Evolutionary conservation across 2,329 filamentous ascomycete genomes (phyloP), one percentile per base, ranked within the genome.

Genomic region (Microdochium bolleyi): DNA sequence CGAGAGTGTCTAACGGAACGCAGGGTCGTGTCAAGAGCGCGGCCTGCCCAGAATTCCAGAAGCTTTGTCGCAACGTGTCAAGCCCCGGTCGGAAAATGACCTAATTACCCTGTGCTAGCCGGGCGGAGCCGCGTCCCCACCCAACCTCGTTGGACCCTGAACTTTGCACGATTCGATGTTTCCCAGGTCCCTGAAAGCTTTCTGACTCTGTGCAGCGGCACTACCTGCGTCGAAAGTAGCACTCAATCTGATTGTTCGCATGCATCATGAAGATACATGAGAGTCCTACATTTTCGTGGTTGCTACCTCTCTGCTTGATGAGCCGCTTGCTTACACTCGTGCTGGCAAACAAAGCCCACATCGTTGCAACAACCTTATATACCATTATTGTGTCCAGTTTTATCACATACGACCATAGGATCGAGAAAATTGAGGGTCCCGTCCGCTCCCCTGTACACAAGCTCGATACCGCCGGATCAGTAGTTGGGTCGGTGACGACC

Each of bases 381-480:
- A 41, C 16, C 19, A 19, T 16, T 19, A 8, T 41, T 4, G 13
- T 7, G 7, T 5, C 14, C 5, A 7, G 4, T 41, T 41, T 19
- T 46, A 22, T 19, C 41, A 46, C 41, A 19, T 46, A 46, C 41
- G 41, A 46, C 41, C 41, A 46, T 46, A 46, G 41, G 41, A 46
- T 46, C 41, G 41, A 46, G 41, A 46, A 24, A 46, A 46, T 22
- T 46, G 41, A 46, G 41, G 41, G 41, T 46, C 41, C 41, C 41
- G 41, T 46, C 41, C 41, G 41, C 41, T 46, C 41, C 41, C 41
- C 19, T 46, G 41, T 46, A 46, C 41, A 46, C 19, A 46, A 46
- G 41, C 41, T 46, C 41, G 41, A 46, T 46, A 46, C 41, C 41
- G 41, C 41, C 41, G 41, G 41, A 46, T 46, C 41, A 46, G 41